Evolutionary conservation across 345 rosid genomes (phyloP), one percentile per base, ranked within the genome.

Genomic region (Hibiscus mutabilis): DNA sequence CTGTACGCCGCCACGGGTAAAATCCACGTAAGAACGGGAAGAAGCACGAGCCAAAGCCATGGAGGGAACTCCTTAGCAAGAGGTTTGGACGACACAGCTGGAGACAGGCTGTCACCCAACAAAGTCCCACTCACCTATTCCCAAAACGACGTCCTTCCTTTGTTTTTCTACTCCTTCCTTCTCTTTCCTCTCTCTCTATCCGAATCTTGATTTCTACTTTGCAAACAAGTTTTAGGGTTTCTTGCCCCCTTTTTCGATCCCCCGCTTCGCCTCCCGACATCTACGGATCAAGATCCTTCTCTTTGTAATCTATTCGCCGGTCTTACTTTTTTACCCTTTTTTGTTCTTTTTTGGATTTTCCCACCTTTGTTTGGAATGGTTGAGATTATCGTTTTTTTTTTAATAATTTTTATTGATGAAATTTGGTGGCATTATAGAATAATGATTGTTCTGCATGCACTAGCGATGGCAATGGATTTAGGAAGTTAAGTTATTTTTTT

Each of bases 61-160:
- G 0, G 63, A 65, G 55, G 53, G 55, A 44, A 15, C 44, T 24
- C 86, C 85, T 79, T 79, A 76, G 76, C 96, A 79, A 62, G 31
- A 80, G 86, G 74, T 68, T 82, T 86, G 89, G 91, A 67, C 21
- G 71, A 74, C 75, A 87, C 90, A 95, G 97, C 97, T 92, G 99
- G 97, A 86, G 80, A 92, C 98, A 95, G 98, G 80, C 97, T 95
- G 98, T 90, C 97, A 86, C 92, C 92, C 98, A 90, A 91, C 97
- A 83, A 85, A 87, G 94, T 83, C 87, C 90, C 90, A 84, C 92
- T 84, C 86, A 84, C 82, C 85, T 78, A 79, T 80, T 82, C 83
- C 82, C 82, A 49, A 83, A 75, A 49, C 80, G 75, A 68, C 70
- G 47, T 70, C 73, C 59, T 16, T 55, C 66, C 24, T 46, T 9